Evolutionary conservation across 2,329 filamentous ascomycete species (phyloP).

Genomic region (Blumeria graminis): DNA sequence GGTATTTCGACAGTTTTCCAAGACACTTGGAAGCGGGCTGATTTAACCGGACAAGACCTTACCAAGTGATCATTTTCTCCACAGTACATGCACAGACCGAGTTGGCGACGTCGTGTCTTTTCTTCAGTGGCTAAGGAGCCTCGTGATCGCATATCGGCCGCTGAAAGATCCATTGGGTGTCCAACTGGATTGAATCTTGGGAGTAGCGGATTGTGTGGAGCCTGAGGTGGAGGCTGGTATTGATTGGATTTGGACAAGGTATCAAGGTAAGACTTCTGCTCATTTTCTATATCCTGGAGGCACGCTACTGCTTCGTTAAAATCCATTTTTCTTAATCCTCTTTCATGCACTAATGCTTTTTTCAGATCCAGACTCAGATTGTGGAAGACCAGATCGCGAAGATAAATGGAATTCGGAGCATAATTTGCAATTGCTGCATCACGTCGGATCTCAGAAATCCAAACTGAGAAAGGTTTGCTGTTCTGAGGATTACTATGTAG

Average conservation of each 20-base stretch:
- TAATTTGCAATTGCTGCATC: not conserved
- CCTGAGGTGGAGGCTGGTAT: not conserved
- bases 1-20: not conserved
- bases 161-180: not conserved
- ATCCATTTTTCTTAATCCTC: not conserved
- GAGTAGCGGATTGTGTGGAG: not conserved
- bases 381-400: not conserved
- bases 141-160: not conserved
- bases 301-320: not conserved
- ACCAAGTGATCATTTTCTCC: not conserved
- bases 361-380: not conserved
- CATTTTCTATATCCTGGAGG: not conserved
- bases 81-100: not conserved
- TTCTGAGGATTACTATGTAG: not conserved
- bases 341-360: not conserved
- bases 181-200: not conserved
- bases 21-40: no score
- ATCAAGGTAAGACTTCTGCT: not conserved
- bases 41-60: not conserved
- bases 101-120: not conserved
- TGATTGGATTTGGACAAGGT: not conserved
- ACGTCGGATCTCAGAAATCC: not conserved
- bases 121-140: not conserved
- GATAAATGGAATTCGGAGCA: not conserved
- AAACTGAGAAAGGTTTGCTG: not conserved